A percentile compares a stretch with the other conserved stretches of the same genome.
Evolutionary conservation across 106 monocot species (phyloP).

Genomic region (Dioscorea zingiberensis): DNA sequence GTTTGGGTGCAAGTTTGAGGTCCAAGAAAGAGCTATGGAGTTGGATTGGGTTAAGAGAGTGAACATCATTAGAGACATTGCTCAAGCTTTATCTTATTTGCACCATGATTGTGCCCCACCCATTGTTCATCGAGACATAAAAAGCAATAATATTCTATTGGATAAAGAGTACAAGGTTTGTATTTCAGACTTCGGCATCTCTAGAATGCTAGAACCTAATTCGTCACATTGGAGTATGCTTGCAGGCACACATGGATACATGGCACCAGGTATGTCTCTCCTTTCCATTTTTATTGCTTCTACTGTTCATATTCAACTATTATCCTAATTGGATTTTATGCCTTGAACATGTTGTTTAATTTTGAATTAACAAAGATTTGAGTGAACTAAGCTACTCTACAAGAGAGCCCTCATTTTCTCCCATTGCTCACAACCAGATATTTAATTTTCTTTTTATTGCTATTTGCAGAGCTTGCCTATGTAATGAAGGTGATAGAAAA

Average conservation of each 20-base stretch:
- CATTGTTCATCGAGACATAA: slow-evolving; percentile 39
- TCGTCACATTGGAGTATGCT: slow-evolving; percentile 33
- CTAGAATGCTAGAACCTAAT: slow-evolving; percentile 27
- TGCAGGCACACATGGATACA: slow-evolving; percentile 41
- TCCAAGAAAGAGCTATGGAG: not conserved
- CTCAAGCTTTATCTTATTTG: slow-evolving; percentile 34
- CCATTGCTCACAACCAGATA: no score
- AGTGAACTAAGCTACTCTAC: no score
- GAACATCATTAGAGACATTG: slow-evolving; percentile 17
- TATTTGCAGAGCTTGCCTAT: slow-evolving; percentile 34
- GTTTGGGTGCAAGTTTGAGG: slow-evolving; percentile 7
- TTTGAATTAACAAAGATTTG: no score
- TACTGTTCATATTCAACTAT: not conserved
- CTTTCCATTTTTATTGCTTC: not conserved
- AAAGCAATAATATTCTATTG: slow-evolving; percentile 28
- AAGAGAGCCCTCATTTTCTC: no score
- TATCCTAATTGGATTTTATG: not conserved
- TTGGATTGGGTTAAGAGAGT: slow-evolving; percentile 32
- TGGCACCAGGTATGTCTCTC: slow-evolving; percentile 38
- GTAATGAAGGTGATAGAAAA: slow-evolving; percentile 36
- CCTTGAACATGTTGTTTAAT: not conserved
- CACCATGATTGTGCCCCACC: slow-evolving; percentile 35
- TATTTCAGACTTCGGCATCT: slow-evolving; percentile 38
- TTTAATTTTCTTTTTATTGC: not conserved
- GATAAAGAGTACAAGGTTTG: slow-evolving; percentile 22